These are phyloP conservation scores for Verticillium nonalfalfae DNA, from an alignment of 2,329 filamentous ascomycete genomes.

Conservation along the genomic window DNA sequence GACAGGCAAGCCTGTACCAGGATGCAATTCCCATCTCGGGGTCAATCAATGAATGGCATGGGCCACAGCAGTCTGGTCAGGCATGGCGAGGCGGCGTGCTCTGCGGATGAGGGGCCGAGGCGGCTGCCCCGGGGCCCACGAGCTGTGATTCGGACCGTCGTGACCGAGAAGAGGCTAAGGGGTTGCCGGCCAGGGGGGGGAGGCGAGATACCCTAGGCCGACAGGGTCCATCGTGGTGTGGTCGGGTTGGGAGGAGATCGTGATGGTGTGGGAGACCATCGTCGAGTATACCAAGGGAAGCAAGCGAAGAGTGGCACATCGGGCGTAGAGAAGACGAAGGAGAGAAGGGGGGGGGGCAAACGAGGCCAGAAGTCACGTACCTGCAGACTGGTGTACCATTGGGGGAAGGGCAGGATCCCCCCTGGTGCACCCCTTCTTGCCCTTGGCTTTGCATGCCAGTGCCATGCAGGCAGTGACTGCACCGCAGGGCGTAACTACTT, in stretches of 20 bases:
- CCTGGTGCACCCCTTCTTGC: background rate
- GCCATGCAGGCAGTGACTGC: background rate
- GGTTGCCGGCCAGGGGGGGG: constrained; percentile 16
- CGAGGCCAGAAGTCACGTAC: background rate
- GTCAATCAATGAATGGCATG: background rate
- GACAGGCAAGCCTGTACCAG: background rate
- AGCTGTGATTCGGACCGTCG: constrained; percentile 39
- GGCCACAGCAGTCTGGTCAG: background rate
- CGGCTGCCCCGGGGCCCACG: background rate
- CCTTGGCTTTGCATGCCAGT: no score
- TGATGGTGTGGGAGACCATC: background rate
- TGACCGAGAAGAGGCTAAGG: constrained; percentile 36
- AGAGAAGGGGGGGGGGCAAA: no score
- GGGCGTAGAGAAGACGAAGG: background rate
- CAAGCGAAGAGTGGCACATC: background rate
- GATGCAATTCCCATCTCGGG: background rate
- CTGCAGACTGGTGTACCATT: background rate
- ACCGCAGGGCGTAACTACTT: background rate
- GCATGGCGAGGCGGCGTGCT: background rate
- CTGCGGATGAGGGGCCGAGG: background rate
- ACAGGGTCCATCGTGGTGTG: constrained; percentile 11
- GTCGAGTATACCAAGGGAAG: background rate
- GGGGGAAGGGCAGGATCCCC: background rate
- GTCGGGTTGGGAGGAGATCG: background rate
- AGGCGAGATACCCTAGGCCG: background rate